Base-by-base conservation (phyloP, 345 rosid species). In the Melaleuca quinquenervia region DNA sequence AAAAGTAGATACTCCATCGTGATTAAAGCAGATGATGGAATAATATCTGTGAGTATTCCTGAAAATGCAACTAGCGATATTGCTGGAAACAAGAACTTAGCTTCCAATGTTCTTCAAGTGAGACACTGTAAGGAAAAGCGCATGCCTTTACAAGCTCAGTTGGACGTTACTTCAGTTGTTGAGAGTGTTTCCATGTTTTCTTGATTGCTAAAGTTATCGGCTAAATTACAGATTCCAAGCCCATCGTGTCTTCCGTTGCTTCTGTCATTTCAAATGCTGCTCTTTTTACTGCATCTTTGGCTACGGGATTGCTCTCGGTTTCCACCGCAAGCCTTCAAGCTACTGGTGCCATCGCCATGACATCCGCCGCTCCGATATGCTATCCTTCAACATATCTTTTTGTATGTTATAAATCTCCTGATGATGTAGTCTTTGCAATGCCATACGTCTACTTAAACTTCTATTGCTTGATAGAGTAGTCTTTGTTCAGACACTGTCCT, bases 311-410 rank as follows among this genome's bases (percentile, higher is more conserved):
- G 85, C 95, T 95, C 82, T 92, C 98, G 52, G 87, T 94, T 84
- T 94, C 99, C 76, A 94, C 94, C 16, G 92, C 98, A 85, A 94
- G 94, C 90, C 99, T 96, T 86, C 93, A 89, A 75, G 89, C 98
- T 24, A 90, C 86, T 14, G 93, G 94, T 52, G 96, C 96, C 84
- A 93, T 94, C 87, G 87, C 94, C 86, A 88, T 91, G 84, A 91
- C 92, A 83, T 88, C 95, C 85, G 90, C 94, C 44, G 88, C 87
- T 85, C 87, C 91, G 88, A 89, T 90, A 41, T 91, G 93, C 54
- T 94, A 93, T 82, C 98, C 99, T 45, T 90, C 95, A 9, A 93
- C 96, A 88, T 92, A 87, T 88, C 96, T 96, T 82, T 92, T 95
- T 83, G 99, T 96, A 95, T 84, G 96, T 84, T 52, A 56, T 87